Percentiles rank a stretch among this genome's conserved stretches.
phyloP scores from a whole-genome alignment of 2,329 filamentous ascomycete species.

The Cryphonectria parasitica region DNA sequence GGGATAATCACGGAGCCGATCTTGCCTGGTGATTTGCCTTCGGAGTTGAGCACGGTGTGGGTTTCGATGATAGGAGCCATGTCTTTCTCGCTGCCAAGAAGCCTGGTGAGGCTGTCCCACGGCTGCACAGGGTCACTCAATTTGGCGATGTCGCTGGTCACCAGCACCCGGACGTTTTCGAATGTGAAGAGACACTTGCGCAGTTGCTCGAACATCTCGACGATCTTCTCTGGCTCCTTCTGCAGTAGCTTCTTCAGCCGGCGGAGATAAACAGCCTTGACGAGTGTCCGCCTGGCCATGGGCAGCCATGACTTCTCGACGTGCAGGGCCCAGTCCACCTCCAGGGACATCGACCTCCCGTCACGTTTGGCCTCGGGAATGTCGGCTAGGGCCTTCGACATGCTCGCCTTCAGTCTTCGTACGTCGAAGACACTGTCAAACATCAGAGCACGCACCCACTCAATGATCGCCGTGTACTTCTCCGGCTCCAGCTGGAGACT shows the following conservation, averaged over 20 bases:
- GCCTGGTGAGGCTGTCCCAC: slow-evolving; percentile 69
- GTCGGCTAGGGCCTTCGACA: slow-evolving; percentile 85
- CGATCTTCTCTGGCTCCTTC: slow-evolving; percentile 73
- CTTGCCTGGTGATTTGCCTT: slow-evolving; percentile 75
- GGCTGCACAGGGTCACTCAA: slow-evolving; percentile 75
- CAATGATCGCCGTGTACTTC: slow-evolving; percentile 81
- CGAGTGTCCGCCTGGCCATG: slow-evolving; percentile 79
- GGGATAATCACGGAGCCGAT: slow-evolving; percentile 79
- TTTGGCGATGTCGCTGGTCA: slow-evolving; percentile 78
- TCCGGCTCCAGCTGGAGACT: slow-evolving; percentile 85
- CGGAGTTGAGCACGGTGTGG: slow-evolving; percentile 71
- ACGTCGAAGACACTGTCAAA: slow-evolving; percentile 89
- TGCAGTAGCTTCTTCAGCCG: slow-evolving; percentile 80
- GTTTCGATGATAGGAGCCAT: slow-evolving; percentile 74
- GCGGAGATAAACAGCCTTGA: slow-evolving; percentile 86
- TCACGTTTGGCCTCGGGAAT: slow-evolving; percentile 91
- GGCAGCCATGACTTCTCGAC: slow-evolving; percentile 75
- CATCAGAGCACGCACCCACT: slow-evolving; percentile 84
- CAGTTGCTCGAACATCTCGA: slow-evolving; percentile 77
- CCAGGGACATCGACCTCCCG: slow-evolving; percentile 69
- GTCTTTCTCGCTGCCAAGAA: slow-evolving; percentile 52
- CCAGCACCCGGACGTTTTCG: slow-evolving; percentile 82
- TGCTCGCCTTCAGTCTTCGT: slow-evolving; percentile 61
- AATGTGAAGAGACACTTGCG: slow-evolving; percentile 78
- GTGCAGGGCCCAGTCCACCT: slow-evolving; percentile 78